A percentile compares a stretch with the other conserved stretches of the same genome.
Evolutionary conservation across 1,139 yeast genomes (phyloP).

Genomic region (Kluyveromyces marxianus): DNA sequence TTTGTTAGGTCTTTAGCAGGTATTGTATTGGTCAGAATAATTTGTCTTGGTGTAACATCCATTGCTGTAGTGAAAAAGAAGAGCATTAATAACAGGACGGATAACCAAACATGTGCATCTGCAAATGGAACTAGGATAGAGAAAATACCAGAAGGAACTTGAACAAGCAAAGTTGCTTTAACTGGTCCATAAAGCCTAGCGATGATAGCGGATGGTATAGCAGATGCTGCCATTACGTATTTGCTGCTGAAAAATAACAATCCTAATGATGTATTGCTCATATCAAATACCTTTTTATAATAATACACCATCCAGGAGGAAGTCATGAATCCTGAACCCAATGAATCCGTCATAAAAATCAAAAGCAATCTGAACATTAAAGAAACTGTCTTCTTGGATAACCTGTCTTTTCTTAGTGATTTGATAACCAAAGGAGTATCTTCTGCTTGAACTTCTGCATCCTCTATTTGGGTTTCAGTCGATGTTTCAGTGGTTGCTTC

Average conservation of each 20-base stretch:
- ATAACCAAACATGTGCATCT: conserved; percentile 19
- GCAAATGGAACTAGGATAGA: conserved; percentile 48
- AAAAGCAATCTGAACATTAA: conserved; percentile 36
- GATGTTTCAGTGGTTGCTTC: neutral
- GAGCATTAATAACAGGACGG: conserved; percentile 24
- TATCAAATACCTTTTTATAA: conserved; percentile 36
- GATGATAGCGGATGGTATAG: conserved; percentile 56
- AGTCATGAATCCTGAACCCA: conserved; percentile 85
- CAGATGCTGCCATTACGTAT: conserved; percentile 51
- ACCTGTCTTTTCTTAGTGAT: conserved; percentile 2
- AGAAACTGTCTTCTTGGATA: conserved; percentile 27
- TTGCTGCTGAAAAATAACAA: conserved; percentile 55
- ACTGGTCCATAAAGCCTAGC: conserved; percentile 71
- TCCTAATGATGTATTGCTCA: conserved; percentile 35
- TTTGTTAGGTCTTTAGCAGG: conserved; percentile 56
- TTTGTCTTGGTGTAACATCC: conserved; percentile 91
- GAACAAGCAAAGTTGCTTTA: conserved; percentile 65
- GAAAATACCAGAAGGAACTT: conserved; percentile 68
- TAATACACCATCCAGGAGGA: conserved; percentile 83
- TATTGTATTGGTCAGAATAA: conserved; percentile 62
- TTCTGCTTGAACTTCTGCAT: conserved; percentile 17
- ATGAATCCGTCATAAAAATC: conserved; percentile 65
- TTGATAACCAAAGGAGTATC: conserved; percentile 20
- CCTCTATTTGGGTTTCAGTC: conserved; percentile 2
- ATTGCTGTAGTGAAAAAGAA: conserved; percentile 49